Evolutionary conservation across 2,329 filamentous ascomycete species (phyloP).

Genomic region (Pseudogymnoascus sp.): DNA sequence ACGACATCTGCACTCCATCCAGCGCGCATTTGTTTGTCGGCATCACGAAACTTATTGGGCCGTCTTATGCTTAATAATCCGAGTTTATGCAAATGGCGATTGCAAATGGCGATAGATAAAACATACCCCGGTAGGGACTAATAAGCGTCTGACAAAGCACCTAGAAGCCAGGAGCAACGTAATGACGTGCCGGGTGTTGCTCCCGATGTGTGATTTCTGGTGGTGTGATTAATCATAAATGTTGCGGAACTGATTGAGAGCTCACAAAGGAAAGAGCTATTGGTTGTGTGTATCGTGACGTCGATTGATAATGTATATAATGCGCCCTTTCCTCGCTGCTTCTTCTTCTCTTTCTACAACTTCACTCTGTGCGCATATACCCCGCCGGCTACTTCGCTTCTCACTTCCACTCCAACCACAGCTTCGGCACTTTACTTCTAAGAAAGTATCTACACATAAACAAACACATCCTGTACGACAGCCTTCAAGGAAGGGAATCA

Average conservation of each 20-base stretch:
- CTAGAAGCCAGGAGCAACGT: too few species aligned
- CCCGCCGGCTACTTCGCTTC: not conserved
- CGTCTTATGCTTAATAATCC: not conserved
- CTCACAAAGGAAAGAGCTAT: slow-evolving; percentile 1
- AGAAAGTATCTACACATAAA: not conserved
- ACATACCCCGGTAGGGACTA: not conserved
- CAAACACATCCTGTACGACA: not conserved
- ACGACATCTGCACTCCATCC: not conserved
- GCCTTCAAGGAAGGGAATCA: not conserved
- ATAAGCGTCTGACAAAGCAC: not conserved
- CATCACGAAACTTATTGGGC: not conserved
- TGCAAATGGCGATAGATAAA: not conserved
- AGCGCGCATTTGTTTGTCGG: not conserved
- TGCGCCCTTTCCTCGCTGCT: not conserved
- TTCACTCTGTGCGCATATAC: not conserved
- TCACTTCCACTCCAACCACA: not conserved
- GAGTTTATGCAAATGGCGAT: not conserved
- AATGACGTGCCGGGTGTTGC: slow-evolving; percentile 1
- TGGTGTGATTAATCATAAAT: not conserved
- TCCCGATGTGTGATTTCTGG: not conserved
- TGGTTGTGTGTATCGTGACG: not conserved
- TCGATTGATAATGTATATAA: slow-evolving; percentile 4
- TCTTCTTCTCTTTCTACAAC: not conserved
- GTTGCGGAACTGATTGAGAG: not conserved
- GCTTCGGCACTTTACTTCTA: not conserved